Evolutionary conservation across 2,329 filamentous ascomycete genomes (phyloP), one percentile per base, ranked within the genome.

Genomic region (Fusarium luffae): DNA sequence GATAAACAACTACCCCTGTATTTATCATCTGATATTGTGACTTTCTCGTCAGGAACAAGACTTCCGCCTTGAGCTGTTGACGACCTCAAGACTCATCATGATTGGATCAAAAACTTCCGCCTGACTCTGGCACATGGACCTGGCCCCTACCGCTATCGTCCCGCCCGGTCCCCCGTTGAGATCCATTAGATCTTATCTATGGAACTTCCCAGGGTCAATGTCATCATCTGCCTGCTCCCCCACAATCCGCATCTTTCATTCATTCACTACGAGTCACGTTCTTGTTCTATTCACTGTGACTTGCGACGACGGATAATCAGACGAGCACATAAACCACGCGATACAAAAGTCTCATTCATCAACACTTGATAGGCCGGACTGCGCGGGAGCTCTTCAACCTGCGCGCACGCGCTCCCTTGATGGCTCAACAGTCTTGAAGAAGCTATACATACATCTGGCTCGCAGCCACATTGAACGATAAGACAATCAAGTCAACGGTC

Each of bases 81-180:
- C 27, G 30, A 49, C 44, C 37, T 6, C 28, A 51, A 3, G 30
- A 5, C 27, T 21, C 27, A 27, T 16, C 25, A 12, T 63, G 47
- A 63, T 67, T 67, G 63, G 64, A 25, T 16, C 34, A 28, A 12
- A 12, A 48, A 50, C 49, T 40, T 59, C 56, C 70, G 47, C 68
- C 68, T 74, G 72, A 73, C 70, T 63, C 56, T 51, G 52, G 58
- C 70, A 69, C 65, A 71, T 71, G 69, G 48, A 21, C 58, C 63
- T 63, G 47, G 30, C 47, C 32, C 23, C 16, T 37, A 54, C 56
- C 59, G 51, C 19, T 49, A 56, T 48, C 59, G 54, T 59, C 58
- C 58, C 51, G 61, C 30, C 50, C 27, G 40, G 41, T 21, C 52
- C 27, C 64, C 63, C 58, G 34, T 41, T 25, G 14, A 61, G 62